phyloP scores from a whole-genome alignment of 345 rosid genomes.

The Cardiospermum halicacabum region DNA sequence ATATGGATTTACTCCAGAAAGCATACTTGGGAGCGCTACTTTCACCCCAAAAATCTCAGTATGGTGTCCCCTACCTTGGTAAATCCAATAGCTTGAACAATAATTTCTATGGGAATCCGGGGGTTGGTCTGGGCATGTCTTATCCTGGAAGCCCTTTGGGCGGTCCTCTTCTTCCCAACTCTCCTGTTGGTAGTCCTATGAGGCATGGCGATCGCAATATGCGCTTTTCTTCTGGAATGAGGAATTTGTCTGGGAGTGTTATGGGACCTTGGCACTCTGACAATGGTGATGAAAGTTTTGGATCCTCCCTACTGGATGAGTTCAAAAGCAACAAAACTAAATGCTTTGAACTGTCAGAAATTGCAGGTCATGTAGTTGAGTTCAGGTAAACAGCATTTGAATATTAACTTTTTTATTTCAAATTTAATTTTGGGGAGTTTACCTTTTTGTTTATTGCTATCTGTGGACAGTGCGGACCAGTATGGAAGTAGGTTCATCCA shows the following conservation, averaged over 20 bases:
- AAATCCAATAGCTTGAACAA: constrained; percentile 40
- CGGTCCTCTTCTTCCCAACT: constrained; percentile 39
- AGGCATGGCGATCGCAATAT: constrained; percentile 44
- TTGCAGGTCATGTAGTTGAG: constrained; percentile 68
- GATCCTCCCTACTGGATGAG: constrained; percentile 60
- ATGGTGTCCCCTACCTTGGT: constrained; percentile 38
- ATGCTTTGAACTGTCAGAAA: constrained; percentile 69
- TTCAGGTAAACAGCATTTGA: constrained; percentile 45
- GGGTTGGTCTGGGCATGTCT: constrained; percentile 46
- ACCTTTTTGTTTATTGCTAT: constrained; percentile 9
- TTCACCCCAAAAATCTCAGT: constrained; percentile 46
- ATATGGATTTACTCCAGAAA: constrained; percentile 51
- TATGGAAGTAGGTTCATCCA: constrained; percentile 97
- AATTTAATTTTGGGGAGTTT: constrained; percentile 1
- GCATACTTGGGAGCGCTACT: constrained; percentile 46
- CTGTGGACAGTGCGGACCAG: constrained; percentile 68
- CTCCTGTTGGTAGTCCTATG: constrained; percentile 46
- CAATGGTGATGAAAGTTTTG: constrained; percentile 42
- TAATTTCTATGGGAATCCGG: constrained; percentile 45
- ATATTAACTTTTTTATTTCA: background rate
- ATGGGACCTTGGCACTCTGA: constrained; percentile 59
- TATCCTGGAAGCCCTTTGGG: constrained; percentile 47
- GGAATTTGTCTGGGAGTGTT: constrained; percentile 44
- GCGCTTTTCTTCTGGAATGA: constrained; percentile 46
- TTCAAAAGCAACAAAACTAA: constrained; percentile 65